Conservation (phyloP, 345 rosid genomes). For the Eutrema yunnanense region DNA sequence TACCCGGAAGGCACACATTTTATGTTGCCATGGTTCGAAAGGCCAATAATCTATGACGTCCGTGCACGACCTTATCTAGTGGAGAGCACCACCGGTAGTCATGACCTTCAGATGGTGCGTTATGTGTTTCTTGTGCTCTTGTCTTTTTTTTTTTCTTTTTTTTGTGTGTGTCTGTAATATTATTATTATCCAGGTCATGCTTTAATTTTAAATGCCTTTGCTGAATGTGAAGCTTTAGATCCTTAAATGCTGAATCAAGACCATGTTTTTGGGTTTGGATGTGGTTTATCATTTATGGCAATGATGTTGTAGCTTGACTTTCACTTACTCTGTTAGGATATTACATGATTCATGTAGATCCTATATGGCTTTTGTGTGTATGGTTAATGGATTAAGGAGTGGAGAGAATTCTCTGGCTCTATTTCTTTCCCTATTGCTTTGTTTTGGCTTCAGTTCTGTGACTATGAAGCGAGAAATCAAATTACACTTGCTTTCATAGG, state of each 20-base stretch:
- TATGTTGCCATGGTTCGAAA: constrained; percentile 88
- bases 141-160: not conserved
- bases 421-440: not conserved
- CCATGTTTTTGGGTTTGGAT: not conserved
- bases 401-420: not conserved
- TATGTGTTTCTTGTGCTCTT: not conserved
- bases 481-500: not conserved
- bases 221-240: not conserved
- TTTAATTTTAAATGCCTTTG: not conserved
- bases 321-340: not conserved
- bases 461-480: not conserved
- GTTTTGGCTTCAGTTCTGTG: not conserved
- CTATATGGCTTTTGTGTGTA: not conserved
- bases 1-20: constrained; percentile 94
- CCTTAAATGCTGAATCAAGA: not conserved
- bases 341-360: not conserved
- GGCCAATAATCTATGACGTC: constrained; percentile 87
- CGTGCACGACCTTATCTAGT: constrained; percentile 89
- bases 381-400: not conserved
- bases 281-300: not conserved
- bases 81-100: constrained; percentile 93
- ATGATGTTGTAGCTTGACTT: not conserved
- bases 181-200: not conserved
- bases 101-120: constrained; percentile 90
- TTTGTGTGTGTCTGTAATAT: not conserved